These are phyloP conservation scores for Glycyrrhiza uralensis DNA, from an alignment of 306 rosid species.

Conservation along the genomic window DNA sequence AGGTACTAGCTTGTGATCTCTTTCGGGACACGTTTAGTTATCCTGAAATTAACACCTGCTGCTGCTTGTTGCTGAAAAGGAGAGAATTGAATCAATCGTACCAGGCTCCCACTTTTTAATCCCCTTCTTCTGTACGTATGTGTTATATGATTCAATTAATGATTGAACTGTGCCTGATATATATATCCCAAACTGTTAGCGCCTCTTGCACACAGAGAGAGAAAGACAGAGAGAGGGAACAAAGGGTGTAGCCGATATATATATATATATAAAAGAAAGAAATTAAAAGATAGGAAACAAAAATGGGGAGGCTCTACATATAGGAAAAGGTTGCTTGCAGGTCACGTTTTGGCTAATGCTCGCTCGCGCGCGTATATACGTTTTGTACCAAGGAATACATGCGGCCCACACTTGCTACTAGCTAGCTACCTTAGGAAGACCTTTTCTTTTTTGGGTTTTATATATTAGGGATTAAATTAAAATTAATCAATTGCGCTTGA, in stretches of 20 bases:
- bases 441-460: no score
- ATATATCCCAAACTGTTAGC: neutral
- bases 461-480: no score
- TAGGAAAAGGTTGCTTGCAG: constrained; percentile 54
- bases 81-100: constrained; percentile 21
- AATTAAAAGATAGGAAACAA: neutral
- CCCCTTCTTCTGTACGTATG: neutral
- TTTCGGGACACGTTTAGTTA: constrained; percentile 36
- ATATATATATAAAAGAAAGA: constrained; percentile 22
- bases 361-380: constrained; percentile 44
- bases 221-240: neutral
- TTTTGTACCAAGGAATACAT: constrained; percentile 29
- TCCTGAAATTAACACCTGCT: constrained; percentile 6
- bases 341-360: constrained; percentile 56
- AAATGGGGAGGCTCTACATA: constrained; percentile 31
- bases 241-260: constrained; percentile 9
- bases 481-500: no score
- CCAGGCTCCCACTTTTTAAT: constrained; percentile 2
- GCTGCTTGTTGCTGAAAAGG: constrained; percentile 11
- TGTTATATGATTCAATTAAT: constrained; percentile 16
- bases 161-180: constrained; percentile 16
- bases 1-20: constrained; percentile 25
- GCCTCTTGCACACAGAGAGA: constrained; percentile 11
- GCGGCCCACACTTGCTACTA: no score
- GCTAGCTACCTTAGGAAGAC: neutral